These are phyloP conservation scores for Heliamphora exappendiculata DNA, from an alignment of 148 eudicot genomes.

Conservation along the genomic window DNA sequence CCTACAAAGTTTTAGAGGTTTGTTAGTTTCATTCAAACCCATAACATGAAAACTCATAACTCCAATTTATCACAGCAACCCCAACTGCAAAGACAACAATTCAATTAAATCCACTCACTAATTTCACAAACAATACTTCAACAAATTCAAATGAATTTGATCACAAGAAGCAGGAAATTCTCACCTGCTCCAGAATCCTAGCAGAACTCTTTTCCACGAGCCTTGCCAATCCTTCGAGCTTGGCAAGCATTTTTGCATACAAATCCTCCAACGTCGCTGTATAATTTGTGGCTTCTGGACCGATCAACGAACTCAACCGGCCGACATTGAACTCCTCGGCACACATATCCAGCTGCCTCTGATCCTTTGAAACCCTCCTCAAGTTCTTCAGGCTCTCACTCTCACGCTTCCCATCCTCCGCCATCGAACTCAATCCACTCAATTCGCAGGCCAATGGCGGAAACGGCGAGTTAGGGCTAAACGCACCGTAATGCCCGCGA, in stretches of 20 bases:
- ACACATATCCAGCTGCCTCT: constrained; percentile 41
- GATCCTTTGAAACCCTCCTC: constrained; percentile 31
- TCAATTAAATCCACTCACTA: no score
- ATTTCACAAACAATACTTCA: no score
- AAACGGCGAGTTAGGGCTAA: constrained; percentile 45
- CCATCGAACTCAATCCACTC: constrained; percentile 30
- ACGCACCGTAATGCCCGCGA: constrained; percentile 54
- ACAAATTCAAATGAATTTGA: not conserved
- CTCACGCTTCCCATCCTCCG: constrained; percentile 35
- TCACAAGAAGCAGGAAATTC: not conserved
- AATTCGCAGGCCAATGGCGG: constrained; percentile 39
- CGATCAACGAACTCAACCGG: constrained; percentile 50
- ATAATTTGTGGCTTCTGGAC: constrained; percentile 42
- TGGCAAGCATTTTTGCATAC: constrained; percentile 73
- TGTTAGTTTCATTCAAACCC: not conserved
- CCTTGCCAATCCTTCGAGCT: constrained; percentile 47
- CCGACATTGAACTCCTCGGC: constrained; percentile 53
- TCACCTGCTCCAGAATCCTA: constrained; percentile 55
- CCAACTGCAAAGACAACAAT: not conserved
- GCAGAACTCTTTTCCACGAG: constrained; percentile 55
- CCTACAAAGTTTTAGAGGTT: constrained; percentile 28
- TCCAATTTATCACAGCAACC: not conserved
- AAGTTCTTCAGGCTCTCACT: constrained; percentile 25
- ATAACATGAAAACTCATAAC: not conserved
- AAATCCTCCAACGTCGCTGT: constrained; percentile 53